These are phyloP conservation scores for Beverwykella pulmonaria DNA, from an alignment of 495 filamentous ascomycete genomes.

Conservation along the genomic window DNA sequence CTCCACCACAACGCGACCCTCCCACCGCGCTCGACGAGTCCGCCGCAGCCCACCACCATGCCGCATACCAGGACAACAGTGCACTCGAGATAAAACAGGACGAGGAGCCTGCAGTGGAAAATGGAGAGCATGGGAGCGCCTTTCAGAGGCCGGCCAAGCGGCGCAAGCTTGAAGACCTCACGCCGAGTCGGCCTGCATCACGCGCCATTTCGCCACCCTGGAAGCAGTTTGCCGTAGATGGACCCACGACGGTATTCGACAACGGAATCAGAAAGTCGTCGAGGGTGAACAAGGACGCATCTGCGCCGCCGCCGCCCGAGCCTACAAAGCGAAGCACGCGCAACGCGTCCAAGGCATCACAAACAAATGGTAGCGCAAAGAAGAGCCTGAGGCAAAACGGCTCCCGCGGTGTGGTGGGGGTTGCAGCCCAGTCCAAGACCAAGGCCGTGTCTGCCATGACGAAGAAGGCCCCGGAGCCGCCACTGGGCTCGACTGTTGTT, in stretches of 20 bases:
- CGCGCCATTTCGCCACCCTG: conserved; percentile 79
- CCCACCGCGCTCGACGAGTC: conserved; percentile 15
- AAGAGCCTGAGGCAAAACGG: conserved; percentile 16
- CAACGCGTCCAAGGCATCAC: conserved; percentile 32
- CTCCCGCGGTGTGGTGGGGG: conserved; percentile 11
- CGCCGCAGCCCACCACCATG: conserved; percentile 13
- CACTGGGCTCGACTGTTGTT: conserved; percentile 16
- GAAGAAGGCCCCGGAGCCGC: conserved; percentile 18
- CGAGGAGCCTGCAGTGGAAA: conserved; percentile 11
- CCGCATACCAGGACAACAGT: conserved; percentile 6
- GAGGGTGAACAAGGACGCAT: conserved; percentile 34
- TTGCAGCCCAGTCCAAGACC: conserved; percentile 12
- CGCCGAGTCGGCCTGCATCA: conserved; percentile 53
- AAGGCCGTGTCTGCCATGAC: conserved; percentile 1
- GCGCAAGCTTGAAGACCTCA: conserved; percentile 64
- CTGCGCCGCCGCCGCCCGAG: conserved; percentile 54
- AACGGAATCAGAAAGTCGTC: conserved; percentile 73
- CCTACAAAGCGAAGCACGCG: conserved; percentile 65
- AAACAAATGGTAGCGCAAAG: conserved; percentile 23
- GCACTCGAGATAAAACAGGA: conserved; percentile 12
- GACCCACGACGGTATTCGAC: conserved; percentile 77
- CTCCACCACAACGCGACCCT: conserved; percentile 6
- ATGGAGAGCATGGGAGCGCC: conserved; percentile 44
- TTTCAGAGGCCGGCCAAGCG: conserved; percentile 69
- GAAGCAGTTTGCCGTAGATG: conserved; percentile 85